Base-by-base conservation (phyloP, 169 alveolate genomes). In the Theileria parva region DNA sequence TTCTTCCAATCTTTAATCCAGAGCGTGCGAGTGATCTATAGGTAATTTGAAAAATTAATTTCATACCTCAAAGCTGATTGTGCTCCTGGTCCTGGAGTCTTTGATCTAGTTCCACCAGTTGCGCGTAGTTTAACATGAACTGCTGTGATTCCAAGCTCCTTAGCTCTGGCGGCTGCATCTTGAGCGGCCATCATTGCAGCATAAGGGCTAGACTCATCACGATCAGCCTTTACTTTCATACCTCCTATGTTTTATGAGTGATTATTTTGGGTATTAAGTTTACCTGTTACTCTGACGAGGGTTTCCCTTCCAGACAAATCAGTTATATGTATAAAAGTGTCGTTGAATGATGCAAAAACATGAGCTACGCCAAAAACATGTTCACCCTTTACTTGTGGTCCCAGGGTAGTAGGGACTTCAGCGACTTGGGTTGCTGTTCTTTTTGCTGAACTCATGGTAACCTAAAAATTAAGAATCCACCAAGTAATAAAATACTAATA, bases 111-210 rank as follows among this genome's bases (percentile, higher is more conserved):
- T 25, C 99, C 99, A 28, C 98, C 98, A 30, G 98, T 95, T n/a
- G 99, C 99, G 86, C 99, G 95, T 73, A 98, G 93, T 88, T 97
- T 97, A 86, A 98, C 96, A 93, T 98, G 99, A 60, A 98, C 92
- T 57, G 99, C 99, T 81, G 98, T 96, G 80, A 98, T 97, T 65
- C 99, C 99, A 83, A 98, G 95, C 89, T 96, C 97, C 91, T 97
- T 97, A 84, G 97, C 95, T 71, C 98, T 92, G 28, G 95, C 97
- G 68, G 98, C 99, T 61, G 97, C 99, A 77, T 97, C 99, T 88
- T 95, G 98, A n/a, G 99, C 99, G 17, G 99, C 99, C 95, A 97
- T 93, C 99, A 98, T 98, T 72, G 99, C 99, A 34, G 99, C 99
- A 92, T 98, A 98, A 30, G 99, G 99, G 50, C 99, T 97, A 57